Percentiles rank a stretch among this genome's conserved stretches.
Conservation (phyloP, 176 grass and related monocot species). For the Leersia perrieri region DNA sequence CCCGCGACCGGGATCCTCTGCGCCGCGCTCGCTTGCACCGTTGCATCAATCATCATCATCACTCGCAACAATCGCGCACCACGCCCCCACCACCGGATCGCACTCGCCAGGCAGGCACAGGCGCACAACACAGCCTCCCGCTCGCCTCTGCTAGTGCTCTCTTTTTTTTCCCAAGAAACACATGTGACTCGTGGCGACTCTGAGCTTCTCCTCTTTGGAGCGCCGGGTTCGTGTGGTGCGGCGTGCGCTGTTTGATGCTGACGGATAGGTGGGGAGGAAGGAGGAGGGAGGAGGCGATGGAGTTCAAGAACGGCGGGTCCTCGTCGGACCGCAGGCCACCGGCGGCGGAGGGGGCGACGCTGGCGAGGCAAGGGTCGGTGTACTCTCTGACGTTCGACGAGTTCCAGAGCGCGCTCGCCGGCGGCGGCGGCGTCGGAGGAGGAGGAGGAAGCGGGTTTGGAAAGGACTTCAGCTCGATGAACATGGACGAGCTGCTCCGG, state of each 20-base stretch:
- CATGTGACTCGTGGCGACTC: slow-evolving; percentile 35
- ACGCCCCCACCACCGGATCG: neutral
- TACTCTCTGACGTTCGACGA: slow-evolving; percentile 85
- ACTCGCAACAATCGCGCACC: neutral
- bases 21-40: slow-evolving; percentile 3
- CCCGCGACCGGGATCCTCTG: slow-evolving; percentile 36
- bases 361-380: slow-evolving; percentile 62
- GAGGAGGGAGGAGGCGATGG: slow-evolving; percentile 15
- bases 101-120: neutral
- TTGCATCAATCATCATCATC: neutral
- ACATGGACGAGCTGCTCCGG: slow-evolving; percentile 94
- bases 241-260: slow-evolving; percentile 25
- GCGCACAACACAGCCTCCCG: no score
- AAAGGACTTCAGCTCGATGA: slow-evolving; percentile 90
- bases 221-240: slow-evolving; percentile 14
- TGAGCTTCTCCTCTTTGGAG: slow-evolving; percentile 9
- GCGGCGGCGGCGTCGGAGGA: slow-evolving; percentile 7
- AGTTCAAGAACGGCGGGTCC: slow-evolving; percentile 42
- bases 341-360: slow-evolving; percentile 7
- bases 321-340: slow-evolving; percentile 24
- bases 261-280: neutral
- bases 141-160: neutral
- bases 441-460: slow-evolving; percentile 36
- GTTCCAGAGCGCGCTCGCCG: slow-evolving; percentile 71
- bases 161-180: slow-evolving; percentile 41